phyloP scores from a whole-genome alignment of 768 basidiomycete genomes.

The Lentinula lateritia region DNA sequence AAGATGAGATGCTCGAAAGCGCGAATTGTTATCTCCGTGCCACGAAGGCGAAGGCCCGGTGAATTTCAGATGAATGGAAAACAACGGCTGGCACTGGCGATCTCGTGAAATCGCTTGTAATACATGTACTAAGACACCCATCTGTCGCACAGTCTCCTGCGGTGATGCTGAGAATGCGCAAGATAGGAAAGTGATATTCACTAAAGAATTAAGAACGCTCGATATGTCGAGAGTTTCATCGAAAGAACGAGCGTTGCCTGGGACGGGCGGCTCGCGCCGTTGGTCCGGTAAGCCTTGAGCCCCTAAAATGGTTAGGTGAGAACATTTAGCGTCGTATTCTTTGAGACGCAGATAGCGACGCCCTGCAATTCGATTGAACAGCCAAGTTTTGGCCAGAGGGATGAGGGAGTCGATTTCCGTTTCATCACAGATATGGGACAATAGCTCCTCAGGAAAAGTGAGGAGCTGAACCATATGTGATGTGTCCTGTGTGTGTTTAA shows the following conservation, averaged over 20 bases:
- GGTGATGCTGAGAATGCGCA: background rate
- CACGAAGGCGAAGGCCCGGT: background rate
- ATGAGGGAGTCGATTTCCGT: background rate
- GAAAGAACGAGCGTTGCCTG: too few relatives aligned
- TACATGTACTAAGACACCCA: background rate
- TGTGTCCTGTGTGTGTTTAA: too few relatives aligned
- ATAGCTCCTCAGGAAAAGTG: background rate
- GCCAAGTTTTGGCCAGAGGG: background rate
- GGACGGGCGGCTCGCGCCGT: too few relatives aligned
- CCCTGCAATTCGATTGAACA: background rate
- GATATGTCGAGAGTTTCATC: too few relatives aligned
- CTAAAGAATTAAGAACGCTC: too few relatives aligned
- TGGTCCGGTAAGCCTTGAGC: background rate
- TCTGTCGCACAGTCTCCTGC: background rate
- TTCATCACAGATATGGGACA: background rate
- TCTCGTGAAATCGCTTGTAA: background rate
- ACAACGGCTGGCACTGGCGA: background rate
- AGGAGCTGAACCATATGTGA: too few relatives aligned
- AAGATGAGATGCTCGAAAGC: too few relatives aligned
- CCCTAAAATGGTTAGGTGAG: background rate
- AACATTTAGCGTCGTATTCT: background rate
- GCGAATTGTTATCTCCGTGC: too few relatives aligned
- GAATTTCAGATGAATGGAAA: background rate
- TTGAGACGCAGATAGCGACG: background rate
- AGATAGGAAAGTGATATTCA: background rate